Conservation (phyloP, 1,284 basidiomycete species). For the Macrocystidia cucumis region DNA sequence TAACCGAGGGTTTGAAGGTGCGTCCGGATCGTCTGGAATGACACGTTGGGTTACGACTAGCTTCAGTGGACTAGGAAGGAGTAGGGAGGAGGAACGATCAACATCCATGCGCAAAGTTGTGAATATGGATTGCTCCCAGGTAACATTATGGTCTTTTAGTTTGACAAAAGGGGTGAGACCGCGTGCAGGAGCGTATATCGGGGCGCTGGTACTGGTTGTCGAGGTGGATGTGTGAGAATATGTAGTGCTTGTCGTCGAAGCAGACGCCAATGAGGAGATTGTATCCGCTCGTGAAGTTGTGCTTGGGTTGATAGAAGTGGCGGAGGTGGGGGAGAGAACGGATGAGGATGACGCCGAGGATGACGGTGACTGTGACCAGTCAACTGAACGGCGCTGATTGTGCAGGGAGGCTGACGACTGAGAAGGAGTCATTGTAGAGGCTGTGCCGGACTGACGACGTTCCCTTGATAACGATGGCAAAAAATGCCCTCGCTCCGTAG, state of each 20-base stretch:
- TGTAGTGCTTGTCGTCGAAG: constrained; percentile 9
- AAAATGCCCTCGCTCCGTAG: constrained; percentile 3
- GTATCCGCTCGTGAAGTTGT: constrained; percentile 12
- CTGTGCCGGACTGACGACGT: too few relatives aligned
- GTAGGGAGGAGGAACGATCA: constrained; percentile 37
- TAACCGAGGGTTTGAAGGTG: constrained; percentile 48
- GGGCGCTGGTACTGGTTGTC: constrained; percentile 8
- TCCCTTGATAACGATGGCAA: too few relatives aligned
- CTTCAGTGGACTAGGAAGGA: constrained; percentile 55
- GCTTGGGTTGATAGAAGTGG: constrained; percentile 14
- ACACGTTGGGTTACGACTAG: constrained; percentile 62
- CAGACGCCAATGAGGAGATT: constrained; percentile 19
- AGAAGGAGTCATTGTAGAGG: too few relatives aligned
- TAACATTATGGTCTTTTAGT: constrained; percentile 53
- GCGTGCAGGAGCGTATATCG: constrained; percentile 29
- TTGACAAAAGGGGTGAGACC: constrained; percentile 50
- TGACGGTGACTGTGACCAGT: too few relatives aligned
- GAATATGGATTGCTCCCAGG: constrained; percentile 49
- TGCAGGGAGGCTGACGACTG: too few relatives aligned
- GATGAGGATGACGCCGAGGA: constrained; percentile 1
- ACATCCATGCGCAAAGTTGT: constrained; percentile 58
- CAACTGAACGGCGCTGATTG: too few relatives aligned
- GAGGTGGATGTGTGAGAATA: constrained; percentile 7
- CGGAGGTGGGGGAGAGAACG: constrained; percentile 5
- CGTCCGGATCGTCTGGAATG: constrained; percentile 37